Percentiles rank a stretch among this genome's conserved stretches.
Evolutionary conservation across 257 asterid species (phyloP).

Genomic region (Plantago major): DNA sequence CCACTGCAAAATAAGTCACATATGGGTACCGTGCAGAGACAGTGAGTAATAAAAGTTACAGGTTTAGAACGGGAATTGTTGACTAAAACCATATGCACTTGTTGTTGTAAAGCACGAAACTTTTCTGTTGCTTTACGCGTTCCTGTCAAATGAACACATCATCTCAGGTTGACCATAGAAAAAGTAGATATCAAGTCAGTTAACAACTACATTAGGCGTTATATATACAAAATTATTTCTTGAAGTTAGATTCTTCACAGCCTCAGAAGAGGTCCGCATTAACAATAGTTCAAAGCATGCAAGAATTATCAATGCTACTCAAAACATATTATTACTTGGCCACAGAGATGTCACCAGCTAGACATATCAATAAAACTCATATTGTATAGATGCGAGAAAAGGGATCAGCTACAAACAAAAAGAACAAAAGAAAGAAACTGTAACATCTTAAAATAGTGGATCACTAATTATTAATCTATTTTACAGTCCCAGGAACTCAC

Average conservation of each 20-base stretch:
- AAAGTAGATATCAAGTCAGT: constrained; percentile 18
- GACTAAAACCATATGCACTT: constrained; percentile 42
- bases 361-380: no score
- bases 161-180: constrained; percentile 6
- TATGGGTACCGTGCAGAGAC: constrained; percentile 64
- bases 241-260: constrained; percentile 2
- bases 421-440: neutral
- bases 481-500: no score
- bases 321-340: no score
- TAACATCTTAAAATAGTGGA: neutral
- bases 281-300: constrained; percentile 1
- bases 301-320: no score
- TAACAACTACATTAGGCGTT: neutral
- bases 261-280: constrained; percentile 11
- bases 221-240: constrained; percentile 1
- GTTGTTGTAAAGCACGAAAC: constrained; percentile 71
- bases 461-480: no score
- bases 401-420: neutral
- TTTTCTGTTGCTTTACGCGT: constrained; percentile 62
- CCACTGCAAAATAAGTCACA: constrained; percentile 57
- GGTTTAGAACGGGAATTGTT: constrained; percentile 65
- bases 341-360: no score
- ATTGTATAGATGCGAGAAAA: no score
- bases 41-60: constrained; percentile 62
- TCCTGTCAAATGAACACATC: constrained; percentile 42